Evolutionary conservation across 1,284 basidiomycete species (phyloP), one percentile per base, ranked within the genome.

Genomic region (Irpex sp.): DNA sequence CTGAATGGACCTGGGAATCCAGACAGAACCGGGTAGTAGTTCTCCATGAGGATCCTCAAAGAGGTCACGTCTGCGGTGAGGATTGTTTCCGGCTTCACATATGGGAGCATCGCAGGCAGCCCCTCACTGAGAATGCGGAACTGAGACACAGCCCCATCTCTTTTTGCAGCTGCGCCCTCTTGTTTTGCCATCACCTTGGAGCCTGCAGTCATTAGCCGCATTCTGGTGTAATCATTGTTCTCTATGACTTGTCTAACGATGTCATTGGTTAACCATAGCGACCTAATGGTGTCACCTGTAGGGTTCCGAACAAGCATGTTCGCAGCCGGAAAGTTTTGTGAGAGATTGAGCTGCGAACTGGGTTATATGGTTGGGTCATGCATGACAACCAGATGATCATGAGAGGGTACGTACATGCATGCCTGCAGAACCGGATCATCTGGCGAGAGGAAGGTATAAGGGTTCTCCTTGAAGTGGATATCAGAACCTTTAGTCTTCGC

Each of bases 231-330:
- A 75, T 95, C 90, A 72, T 98, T 98, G 72, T 89, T 82, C 57
- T 82, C 73, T 63, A 98, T 83, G 65, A 99, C 82, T 15, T 83
- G 78, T 75, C 91, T 93, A 69, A 96, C 91, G 65, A 92, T 79
- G 69, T 90, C 86, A 69, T 97, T 97, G 60, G 92, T 90, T 66
- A 98, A 82, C 81, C 98, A 98, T 58, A 98, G 82, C 5, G 93
- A 92, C 50, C 96, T 89, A 21, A 91, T 82, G 15, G 86, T 79
- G 33, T 92, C 88, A 43, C 93, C 94, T 35, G 80, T 83, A 1
- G 92, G 88, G 74, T 97, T 98, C 65, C 97, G 89, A 13, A 98
- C 94, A 63, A 93, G 93, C 59, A 92, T 80, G 74, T 92, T 94
- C 61, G 78, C 78, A 15, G 84, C 80, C 5, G 94, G 93, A 77